A percentile compares a stretch with the other conserved stretches of the same genome.
Conservation (phyloP, 2,329 filamentous ascomycete genomes). For the Annulohypoxylon truncatum region DNA sequence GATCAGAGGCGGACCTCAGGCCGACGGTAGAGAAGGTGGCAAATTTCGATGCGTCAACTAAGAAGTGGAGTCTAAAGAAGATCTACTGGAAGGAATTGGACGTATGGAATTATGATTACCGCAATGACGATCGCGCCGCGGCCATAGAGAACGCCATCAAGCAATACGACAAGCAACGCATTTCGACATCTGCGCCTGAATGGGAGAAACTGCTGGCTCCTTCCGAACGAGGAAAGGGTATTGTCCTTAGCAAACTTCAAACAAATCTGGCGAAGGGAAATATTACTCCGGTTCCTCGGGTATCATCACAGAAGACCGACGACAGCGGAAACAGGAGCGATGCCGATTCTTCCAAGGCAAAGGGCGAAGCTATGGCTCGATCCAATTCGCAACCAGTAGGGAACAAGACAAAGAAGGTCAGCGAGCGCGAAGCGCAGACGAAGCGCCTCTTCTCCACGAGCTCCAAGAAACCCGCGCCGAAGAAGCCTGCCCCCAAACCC, state of each 20-base stretch:
- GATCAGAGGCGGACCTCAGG: constrained; percentile 65
- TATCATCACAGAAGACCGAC: constrained; percentile 62
- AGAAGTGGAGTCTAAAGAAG: constrained; percentile 68
- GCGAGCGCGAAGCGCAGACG: constrained; percentile 64
- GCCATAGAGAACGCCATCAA: constrained; percentile 71
- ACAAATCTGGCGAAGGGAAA: constrained; percentile 66
- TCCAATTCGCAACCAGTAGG: constrained; percentile 64
- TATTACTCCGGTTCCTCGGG: constrained; percentile 60
- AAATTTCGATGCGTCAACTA: constrained; percentile 59
- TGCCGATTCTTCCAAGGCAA: constrained; percentile 51
- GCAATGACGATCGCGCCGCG: constrained; percentile 65
- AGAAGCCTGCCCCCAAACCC: constrained; percentile 60
- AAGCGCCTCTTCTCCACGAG: constrained; percentile 64
- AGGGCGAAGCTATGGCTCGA: constrained; percentile 60
- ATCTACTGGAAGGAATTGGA: constrained; percentile 72
- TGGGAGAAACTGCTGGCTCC: constrained; percentile 71
- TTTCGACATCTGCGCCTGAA: constrained; percentile 66
- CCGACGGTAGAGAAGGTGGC: constrained; percentile 69
- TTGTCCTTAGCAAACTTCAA: constrained; percentile 71
- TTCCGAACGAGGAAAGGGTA: constrained; percentile 69
- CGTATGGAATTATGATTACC: constrained; percentile 71
- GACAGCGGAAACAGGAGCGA: constrained; percentile 58
- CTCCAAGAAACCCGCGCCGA: constrained; percentile 55
- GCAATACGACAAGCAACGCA: constrained; percentile 68
- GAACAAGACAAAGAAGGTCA: constrained; percentile 67